phyloP scores from a whole-genome alignment of 345 rosid species.

The Arabidopsis arenosa region DNA sequence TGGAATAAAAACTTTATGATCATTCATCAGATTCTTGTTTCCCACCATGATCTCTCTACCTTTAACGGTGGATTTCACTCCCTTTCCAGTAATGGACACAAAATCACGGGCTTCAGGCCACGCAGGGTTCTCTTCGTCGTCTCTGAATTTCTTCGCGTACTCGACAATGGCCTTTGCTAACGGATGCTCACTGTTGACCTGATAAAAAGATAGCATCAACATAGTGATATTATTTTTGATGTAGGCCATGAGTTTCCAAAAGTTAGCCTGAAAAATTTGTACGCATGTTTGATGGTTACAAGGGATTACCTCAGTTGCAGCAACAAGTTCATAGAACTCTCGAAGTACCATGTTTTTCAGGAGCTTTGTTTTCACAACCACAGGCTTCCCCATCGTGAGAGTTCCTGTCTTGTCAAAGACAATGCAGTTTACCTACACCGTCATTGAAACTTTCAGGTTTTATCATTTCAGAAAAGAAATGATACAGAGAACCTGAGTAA shows the following conservation, averaged over 20 bases:
- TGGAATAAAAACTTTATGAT: conserved; percentile 52
- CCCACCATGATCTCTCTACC: conserved; percentile 74
- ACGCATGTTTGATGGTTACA: not conserved
- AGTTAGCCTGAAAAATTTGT: not conserved
- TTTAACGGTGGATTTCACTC: conserved; percentile 73
- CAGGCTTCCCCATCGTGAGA: conserved; percentile 90
- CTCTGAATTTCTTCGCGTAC: conserved; percentile 78
- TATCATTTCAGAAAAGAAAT: not conserved
- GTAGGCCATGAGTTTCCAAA: not conserved
- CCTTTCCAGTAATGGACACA: conserved; percentile 79
- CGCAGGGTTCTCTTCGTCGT: conserved; percentile 70
- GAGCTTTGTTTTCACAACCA: conserved; percentile 76
- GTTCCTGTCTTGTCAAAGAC: conserved; percentile 99
- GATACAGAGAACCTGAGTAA: not conserved
- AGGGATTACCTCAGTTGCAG: conserved; percentile 78
- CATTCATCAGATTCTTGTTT: conserved; percentile 75
- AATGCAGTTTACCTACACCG: conserved; percentile 74
- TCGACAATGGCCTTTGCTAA: conserved; percentile 86
- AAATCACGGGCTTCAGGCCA: conserved; percentile 91
- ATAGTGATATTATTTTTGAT: not conserved
- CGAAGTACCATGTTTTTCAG: conserved; percentile 68
- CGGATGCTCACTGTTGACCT: conserved; percentile 95
- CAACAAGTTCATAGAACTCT: conserved; percentile 79
- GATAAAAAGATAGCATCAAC: conserved; percentile 15
- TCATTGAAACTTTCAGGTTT: not conserved